Evolutionary conservation across 2,329 filamentous ascomycete genomes (phyloP), one percentile per base, ranked within the genome.

Genomic region (Paecilomyces sp.): DNA sequence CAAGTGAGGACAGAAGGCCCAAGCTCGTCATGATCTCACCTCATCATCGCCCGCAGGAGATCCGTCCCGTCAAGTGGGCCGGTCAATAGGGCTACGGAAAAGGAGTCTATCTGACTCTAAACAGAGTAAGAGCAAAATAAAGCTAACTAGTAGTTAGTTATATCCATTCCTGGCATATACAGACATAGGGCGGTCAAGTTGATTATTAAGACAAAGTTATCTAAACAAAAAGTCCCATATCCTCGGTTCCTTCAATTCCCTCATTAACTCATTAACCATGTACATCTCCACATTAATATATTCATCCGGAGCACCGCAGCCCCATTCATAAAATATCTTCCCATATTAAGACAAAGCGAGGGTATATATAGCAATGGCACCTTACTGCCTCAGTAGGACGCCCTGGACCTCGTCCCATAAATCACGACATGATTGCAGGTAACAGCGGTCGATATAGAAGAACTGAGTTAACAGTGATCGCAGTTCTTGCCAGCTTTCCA

Each of bases 381-480:
- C 15, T 63, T 62, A 57, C 53, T 62, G 58, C 18, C 50, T 53
- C 7, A 63, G 60, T 56, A 62, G 56, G 53, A 64, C 64, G 33
- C 64, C 54, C 51, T 68, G 64, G 33, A 72, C 63, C 58, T 74
- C 68, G 53, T 69, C 67, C 71, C 73, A 75, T 28, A 75, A 55
- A 33, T 67, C 66, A 56, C 68, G 66, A 25, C 73, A 58, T 55
- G 71, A 65, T 12, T 59, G 60, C 33, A 70, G 59, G 59, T 75
- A 73, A 55, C 65, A 64, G 33, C 73, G 70, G 59, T 75, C 73
- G 54, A 69, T 66, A 60, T 75, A 75, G 61, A 74, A 75, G 61
- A 70, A 75, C 8, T 69, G 65, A 22, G 69, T 57, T 41, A 75
- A 62, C 11, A 74, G 58, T 8, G 60, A 57, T 1, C 72, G 68